These are phyloP conservation scores for Peronospora farinosa DNA, from an alignment of 352 stramenopile species.

Conservation along the genomic window DNA sequence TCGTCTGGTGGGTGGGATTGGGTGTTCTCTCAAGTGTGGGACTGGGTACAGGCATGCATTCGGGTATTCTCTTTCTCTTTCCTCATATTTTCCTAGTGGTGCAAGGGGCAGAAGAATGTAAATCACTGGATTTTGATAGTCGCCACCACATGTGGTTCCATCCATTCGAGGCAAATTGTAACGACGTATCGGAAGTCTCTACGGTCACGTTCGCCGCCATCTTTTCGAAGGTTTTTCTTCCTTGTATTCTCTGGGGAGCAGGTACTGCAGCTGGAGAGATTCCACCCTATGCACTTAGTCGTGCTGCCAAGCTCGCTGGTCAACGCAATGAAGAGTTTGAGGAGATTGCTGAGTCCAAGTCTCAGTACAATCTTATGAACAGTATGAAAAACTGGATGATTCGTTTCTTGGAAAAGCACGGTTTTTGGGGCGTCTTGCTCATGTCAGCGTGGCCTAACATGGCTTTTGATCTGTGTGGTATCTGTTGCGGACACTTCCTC, in stretches of 20 bases:
- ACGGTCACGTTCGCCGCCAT: slow-evolving; percentile 80
- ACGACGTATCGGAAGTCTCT: slow-evolving; percentile 28
- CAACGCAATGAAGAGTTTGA: slow-evolving; percentile 88
- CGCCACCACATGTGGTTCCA: slow-evolving; percentile 88
- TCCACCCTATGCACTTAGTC: slow-evolving; percentile 89
- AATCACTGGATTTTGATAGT: slow-evolving; percentile 84
- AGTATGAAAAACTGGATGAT: slow-evolving; percentile 92
- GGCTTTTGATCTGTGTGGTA: slow-evolving; percentile 91
- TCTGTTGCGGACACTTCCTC: slow-evolving; percentile 91
- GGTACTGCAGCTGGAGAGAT: slow-evolving; percentile 92
- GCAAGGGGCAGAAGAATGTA: slow-evolving; percentile 81
- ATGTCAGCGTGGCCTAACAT: slow-evolving; percentile 93
- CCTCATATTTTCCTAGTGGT: slow-evolving; percentile 93
- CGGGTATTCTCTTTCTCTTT: slow-evolving; percentile 91
- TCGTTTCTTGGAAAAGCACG: slow-evolving; percentile 84
- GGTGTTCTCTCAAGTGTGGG: slow-evolving; percentile 92
- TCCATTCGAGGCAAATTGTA: slow-evolving; percentile 69
- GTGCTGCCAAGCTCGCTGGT: slow-evolving; percentile 74
- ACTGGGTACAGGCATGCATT: slow-evolving; percentile 91
- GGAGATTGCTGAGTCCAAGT: slow-evolving; percentile 78
- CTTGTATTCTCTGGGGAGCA: slow-evolving; percentile 89
- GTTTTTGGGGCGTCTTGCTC: slow-evolving; percentile 90
- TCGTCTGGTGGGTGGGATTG: slow-evolving; percentile 91
- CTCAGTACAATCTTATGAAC: slow-evolving; percentile 86
- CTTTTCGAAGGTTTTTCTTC: slow-evolving; percentile 87